These are phyloP conservation scores for Paracorniculantispora psalliotae DNA, from an alignment of 2,329 filamentous ascomycete genomes.

Conservation along the genomic window DNA sequence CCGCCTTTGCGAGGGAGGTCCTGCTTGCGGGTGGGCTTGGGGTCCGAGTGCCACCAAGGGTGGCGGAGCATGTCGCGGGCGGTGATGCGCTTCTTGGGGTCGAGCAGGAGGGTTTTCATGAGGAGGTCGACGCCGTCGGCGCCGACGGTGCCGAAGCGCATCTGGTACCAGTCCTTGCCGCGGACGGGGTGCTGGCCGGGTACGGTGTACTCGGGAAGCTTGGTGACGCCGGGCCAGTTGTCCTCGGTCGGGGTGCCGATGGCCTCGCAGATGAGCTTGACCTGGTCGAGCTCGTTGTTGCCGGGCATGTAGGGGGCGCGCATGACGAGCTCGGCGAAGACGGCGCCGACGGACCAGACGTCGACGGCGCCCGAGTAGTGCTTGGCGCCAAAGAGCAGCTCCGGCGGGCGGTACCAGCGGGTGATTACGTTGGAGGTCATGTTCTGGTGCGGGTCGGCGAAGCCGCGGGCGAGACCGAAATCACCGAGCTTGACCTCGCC, in stretches of 20 bases:
- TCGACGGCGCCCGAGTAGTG: constrained; percentile 91
- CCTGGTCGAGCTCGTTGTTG: constrained; percentile 79
- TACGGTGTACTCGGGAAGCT: constrained; percentile 74
- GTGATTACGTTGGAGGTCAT: constrained; percentile 98
- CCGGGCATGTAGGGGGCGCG: constrained; percentile 80
- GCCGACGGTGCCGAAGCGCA: constrained; percentile 75
- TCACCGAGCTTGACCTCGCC: constrained; percentile 94
- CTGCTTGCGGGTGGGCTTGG: constrained; percentile 74
- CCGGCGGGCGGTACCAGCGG: constrained; percentile 91
- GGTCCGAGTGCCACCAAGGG: constrained; percentile 79
- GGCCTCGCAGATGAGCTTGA: constrained; percentile 75
- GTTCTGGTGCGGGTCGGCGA: constrained; percentile 77
- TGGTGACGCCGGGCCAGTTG: constrained; percentile 88
- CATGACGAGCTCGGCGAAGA: constrained; percentile 86
- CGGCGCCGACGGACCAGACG: constrained; percentile 87
- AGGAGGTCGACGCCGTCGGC: constrained; percentile 80
- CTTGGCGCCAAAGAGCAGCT: constrained; percentile 83
- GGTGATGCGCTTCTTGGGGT: constrained; percentile 79
- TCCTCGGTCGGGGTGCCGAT: constrained; percentile 90
- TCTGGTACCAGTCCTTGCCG: constrained; percentile 66
- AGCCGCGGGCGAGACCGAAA: constrained; percentile 88
- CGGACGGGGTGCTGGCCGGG: constrained; percentile 58
- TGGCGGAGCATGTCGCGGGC: constrained; percentile 75
- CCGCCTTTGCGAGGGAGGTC: constrained; percentile 75
- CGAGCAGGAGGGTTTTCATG: constrained; percentile 76